Conservation (phyloP, 441 rosid genomes). For the Populus hybrid region DNA sequence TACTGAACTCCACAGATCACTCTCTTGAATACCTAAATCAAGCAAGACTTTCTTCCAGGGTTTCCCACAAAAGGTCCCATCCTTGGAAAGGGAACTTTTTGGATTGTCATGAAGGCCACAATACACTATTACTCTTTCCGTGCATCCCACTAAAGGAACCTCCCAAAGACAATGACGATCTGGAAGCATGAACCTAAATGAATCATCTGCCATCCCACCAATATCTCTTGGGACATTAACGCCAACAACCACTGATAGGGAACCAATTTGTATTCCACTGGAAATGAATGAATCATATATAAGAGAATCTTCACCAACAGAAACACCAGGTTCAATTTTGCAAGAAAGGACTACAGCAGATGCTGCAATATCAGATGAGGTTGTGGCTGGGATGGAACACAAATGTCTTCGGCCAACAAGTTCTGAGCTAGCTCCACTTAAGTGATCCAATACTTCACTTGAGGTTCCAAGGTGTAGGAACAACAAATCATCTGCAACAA, state of each 20-base stretch:
- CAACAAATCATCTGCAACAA: conserved; percentile 64
- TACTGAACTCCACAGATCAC: conserved; percentile 64
- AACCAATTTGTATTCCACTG: conserved; percentile 79
- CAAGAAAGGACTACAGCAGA: conserved; percentile 88
- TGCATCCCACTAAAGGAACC: conserved; percentile 73
- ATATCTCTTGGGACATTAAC: conserved; percentile 52
- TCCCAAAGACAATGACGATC: conserved; percentile 98
- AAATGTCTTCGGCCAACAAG: conserved; percentile 91
- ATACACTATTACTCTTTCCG: conserved; percentile 66
- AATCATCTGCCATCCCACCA: conserved; percentile 32
- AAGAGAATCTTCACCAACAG: conserved; percentile 92
- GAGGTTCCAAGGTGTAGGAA: conserved; percentile 98
- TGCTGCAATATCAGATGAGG: conserved; percentile 81
- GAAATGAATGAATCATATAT: conserved; percentile 75
- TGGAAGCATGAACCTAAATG: conserved; percentile 76
- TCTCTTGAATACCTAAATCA: conserved; percentile 71
- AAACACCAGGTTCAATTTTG: conserved; percentile 81
- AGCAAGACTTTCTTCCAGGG: conserved; percentile 74
- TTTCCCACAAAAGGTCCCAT: conserved; percentile 91
- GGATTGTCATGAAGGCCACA: conserved; percentile 98
- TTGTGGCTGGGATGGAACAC: conserved; percentile 91
- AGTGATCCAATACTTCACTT: conserved; percentile 90
- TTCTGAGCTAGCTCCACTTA: conserved; percentile 71
- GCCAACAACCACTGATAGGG: conserved; percentile 85
- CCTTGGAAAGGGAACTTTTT: conserved; percentile 51